phyloP scores from a whole-genome alignment of 495 filamentous ascomycete genomes.

The Diplogelasinospora grovesii region DNA sequence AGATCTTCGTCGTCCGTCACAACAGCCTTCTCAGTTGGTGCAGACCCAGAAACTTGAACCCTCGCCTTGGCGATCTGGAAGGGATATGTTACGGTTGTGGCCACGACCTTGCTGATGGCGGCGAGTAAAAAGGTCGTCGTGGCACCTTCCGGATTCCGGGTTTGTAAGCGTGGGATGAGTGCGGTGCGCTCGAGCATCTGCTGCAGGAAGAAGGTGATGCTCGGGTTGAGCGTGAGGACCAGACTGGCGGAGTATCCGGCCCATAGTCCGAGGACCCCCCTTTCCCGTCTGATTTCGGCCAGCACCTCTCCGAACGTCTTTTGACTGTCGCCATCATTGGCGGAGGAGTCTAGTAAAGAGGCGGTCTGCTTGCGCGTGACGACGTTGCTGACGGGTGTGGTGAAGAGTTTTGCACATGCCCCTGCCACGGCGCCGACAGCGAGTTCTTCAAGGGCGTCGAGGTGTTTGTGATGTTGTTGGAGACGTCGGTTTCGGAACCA shows the following conservation, averaged over 20 bases:
- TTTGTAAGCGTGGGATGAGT: constrained; percentile 43
- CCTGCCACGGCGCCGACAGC: constrained; percentile 71
- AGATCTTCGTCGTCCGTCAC: constrained; percentile 3
- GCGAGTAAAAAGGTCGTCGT: constrained; percentile 58
- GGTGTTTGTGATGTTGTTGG: too few species aligned
- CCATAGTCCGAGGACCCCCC: constrained; percentile 77
- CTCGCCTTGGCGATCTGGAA: constrained; percentile 77
- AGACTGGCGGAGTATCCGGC: constrained; percentile 79
- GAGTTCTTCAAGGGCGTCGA: constrained; percentile 68
- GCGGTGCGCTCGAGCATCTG: constrained; percentile 58
- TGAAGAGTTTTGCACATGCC: constrained; percentile 68
- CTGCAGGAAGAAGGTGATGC: constrained; percentile 79
- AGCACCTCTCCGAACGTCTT: constrained; percentile 53
- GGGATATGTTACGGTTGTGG: constrained; percentile 77
- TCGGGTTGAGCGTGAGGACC: constrained; percentile 79
- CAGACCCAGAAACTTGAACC: constrained; percentile 49
- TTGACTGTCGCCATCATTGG: not conserved
- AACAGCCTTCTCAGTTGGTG: constrained; percentile 14
- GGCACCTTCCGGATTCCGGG: constrained; percentile 47
- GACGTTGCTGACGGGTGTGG: constrained; percentile 77
- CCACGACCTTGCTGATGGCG: constrained; percentile 72
- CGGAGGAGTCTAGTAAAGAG: constrained; percentile 32
- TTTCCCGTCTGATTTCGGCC: constrained; percentile 57
- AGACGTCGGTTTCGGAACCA: constrained; percentile 51
- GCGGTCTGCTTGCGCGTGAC: constrained; percentile 76